Evolutionary conservation across 2,329 filamentous ascomycete species (phyloP).

Genomic region (Emydomyces testavorans): DNA sequence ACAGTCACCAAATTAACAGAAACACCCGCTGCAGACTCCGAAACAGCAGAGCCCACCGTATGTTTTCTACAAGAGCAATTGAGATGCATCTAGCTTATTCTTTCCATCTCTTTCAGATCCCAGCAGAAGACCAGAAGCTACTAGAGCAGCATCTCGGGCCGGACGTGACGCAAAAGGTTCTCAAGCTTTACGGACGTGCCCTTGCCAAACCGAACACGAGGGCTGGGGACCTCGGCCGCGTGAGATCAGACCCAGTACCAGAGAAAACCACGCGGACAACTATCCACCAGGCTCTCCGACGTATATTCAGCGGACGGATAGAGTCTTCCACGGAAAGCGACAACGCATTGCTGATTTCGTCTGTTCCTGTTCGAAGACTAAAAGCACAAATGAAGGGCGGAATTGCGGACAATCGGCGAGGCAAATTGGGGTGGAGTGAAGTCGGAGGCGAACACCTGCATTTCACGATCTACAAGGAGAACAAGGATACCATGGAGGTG

Average conservation of each 20-base stretch:
- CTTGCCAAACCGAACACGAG: slow-evolving; percentile 45
- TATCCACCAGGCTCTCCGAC: slow-evolving; percentile 57
- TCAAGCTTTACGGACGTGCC: slow-evolving; percentile 46
- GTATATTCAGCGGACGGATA: slow-evolving; percentile 65
- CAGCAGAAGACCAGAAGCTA: slow-evolving; percentile 35
- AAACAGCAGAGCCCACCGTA: background rate
- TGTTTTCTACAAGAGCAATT: background rate
- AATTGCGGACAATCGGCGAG: slow-evolving; percentile 22
- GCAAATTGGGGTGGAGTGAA: slow-evolving; percentile 51
- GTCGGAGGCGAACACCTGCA: slow-evolving; percentile 71
- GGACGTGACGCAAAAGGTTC: slow-evolving; percentile 39
- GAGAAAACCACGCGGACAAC: slow-evolving; percentile 52
- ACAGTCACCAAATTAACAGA: slow-evolving; percentile 12
- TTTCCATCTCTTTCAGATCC: slow-evolving; percentile 9
- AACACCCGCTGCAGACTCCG: background rate
- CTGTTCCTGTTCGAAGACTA: slow-evolving; percentile 23
- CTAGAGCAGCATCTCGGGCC: slow-evolving; percentile 42
- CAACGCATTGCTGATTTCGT: slow-evolving; percentile 51
- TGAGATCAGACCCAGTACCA: slow-evolving; percentile 44
- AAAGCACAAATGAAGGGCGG: slow-evolving; percentile 18
- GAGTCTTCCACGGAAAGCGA: slow-evolving; percentile 67
- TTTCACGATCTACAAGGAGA: slow-evolving; percentile 91
- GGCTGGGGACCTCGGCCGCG: slow-evolving; percentile 43
- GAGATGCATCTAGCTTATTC: background rate
- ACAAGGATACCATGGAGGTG: slow-evolving; percentile 91